Conservation (phyloP, 2,329 filamentous ascomycete species). For the Ciborinia camelliae region DNA sequence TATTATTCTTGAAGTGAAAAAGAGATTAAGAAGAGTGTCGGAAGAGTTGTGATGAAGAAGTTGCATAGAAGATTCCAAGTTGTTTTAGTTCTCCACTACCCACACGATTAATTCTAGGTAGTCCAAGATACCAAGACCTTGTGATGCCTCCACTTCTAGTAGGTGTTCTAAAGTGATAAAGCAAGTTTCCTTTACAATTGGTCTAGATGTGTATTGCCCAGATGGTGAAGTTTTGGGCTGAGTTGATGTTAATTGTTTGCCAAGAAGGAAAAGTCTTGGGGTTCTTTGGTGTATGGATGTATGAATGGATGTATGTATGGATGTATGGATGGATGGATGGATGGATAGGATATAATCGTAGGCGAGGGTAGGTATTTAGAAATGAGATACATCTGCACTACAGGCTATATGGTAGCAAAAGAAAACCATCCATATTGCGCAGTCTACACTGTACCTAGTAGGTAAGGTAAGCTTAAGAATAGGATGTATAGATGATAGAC, state of each 20-base stretch:
- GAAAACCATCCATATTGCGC: too few species aligned
- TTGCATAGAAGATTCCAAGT: slow-evolving; percentile 2
- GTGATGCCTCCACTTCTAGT: slow-evolving; percentile 9
- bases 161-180: not conserved
- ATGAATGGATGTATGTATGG: too few species aligned
- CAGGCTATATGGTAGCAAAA: too few species aligned
- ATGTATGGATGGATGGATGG: too few species aligned
- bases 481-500: too few species aligned
- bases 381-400: too few species aligned
- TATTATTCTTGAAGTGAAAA: not conserved
- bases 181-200: slow-evolving; percentile 6
- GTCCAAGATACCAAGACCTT: slow-evolving; percentile 13
- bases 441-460: too few species aligned
- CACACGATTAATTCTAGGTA: slow-evolving; percentile 2
- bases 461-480: too few species aligned
- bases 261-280: not conserved
- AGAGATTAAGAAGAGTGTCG: not conserved
- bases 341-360: too few species aligned
- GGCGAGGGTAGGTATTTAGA: too few species aligned
- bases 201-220: too few species aligned
- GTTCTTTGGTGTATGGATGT: not conserved
- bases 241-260: not conserved
- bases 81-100: not conserved
- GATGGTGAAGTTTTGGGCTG: too few species aligned
- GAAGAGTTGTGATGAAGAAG: not conserved